Conservation (phyloP, 257 asterid genomes). For the Solanum habrochaites region DNA sequence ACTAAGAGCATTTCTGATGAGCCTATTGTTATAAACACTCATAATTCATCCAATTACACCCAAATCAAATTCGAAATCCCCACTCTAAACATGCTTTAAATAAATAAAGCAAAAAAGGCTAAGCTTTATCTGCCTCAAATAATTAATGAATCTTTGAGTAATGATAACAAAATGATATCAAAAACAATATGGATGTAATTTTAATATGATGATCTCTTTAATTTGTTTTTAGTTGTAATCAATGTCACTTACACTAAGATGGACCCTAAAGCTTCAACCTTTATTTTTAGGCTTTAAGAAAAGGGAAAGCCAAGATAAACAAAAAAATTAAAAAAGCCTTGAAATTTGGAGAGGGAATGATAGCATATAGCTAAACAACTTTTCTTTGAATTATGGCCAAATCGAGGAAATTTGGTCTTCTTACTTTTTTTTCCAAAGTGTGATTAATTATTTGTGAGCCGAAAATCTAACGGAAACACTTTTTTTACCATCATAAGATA, state of each 20-base stretch:
- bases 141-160: conserved; percentile 16
- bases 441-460: background rate
- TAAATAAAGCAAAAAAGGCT: background rate
- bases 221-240: conserved; percentile 2
- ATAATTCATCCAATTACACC: background rate
- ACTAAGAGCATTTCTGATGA: background rate
- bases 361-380: conserved; percentile 4
- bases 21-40: background rate
- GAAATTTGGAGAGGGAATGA: conserved; percentile 7
- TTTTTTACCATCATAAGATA: background rate
- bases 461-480: background rate
- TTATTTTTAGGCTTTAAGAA: conserved; percentile 4
- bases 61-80: background rate
- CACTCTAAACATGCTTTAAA: background rate
- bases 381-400: background rate
- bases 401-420: background rate
- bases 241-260: conserved; percentile 11
- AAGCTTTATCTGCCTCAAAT: background rate
- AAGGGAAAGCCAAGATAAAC: background rate
- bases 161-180: conserved; percentile 15
- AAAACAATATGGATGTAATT: conserved; percentile 10
- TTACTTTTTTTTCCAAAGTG: background rate
- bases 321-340: conserved; percentile 12
- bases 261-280: conserved; percentile 1
- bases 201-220: background rate